Evolutionary conservation across 805 yeast species (phyloP).

Genomic region (Candida coquimbonensis): DNA sequence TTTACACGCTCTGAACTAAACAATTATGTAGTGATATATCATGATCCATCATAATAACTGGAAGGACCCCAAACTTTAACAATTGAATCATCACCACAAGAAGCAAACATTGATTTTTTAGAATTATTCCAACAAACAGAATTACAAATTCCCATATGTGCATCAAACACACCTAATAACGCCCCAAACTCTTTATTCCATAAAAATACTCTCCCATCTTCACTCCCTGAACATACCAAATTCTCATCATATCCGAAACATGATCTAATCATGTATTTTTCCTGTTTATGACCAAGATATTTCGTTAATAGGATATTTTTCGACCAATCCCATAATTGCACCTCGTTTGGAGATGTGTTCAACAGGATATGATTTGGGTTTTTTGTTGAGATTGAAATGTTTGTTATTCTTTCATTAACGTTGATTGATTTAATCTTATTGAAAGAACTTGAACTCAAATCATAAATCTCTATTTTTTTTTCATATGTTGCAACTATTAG

Average conservation of each 20-base stretch:
- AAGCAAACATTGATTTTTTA: conserved; percentile 51
- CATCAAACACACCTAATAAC: conserved; percentile 49
- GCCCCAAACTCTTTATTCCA: conserved; percentile 75
- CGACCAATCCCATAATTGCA: conserved; percentile 74
- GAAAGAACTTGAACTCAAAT: conserved; percentile 30
- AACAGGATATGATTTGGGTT: conserved; percentile 52
- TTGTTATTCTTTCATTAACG: conserved; percentile 55
- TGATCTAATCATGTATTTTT: conserved; percentile 63
- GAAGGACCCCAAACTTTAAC: conserved; percentile 61
- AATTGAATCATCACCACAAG: conserved; percentile 76
- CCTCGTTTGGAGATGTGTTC: conserved; percentile 65
- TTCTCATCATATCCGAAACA: conserved; percentile 70
- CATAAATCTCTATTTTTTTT: conserved; percentile 53
- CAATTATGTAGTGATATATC: too few relatives aligned
- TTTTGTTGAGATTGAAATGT: conserved; percentile 48
- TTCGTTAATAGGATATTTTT: conserved; percentile 52
- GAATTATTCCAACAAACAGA: conserved; percentile 69
- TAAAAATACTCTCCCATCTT: conserved; percentile 68
- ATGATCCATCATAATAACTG: neutral
- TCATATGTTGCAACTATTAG: conserved; percentile 62
- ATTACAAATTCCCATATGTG: conserved; percentile 58
- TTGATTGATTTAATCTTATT: conserved; percentile 37
- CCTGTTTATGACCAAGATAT: conserved; percentile 67
- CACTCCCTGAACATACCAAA: conserved; percentile 73
- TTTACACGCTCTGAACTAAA: neutral